Evolutionary conservation across 2,329 filamentous ascomycete species (phyloP), one percentile per base, ranked within the genome.

Genomic region (Pseudogymnoascus sp.): DNA sequence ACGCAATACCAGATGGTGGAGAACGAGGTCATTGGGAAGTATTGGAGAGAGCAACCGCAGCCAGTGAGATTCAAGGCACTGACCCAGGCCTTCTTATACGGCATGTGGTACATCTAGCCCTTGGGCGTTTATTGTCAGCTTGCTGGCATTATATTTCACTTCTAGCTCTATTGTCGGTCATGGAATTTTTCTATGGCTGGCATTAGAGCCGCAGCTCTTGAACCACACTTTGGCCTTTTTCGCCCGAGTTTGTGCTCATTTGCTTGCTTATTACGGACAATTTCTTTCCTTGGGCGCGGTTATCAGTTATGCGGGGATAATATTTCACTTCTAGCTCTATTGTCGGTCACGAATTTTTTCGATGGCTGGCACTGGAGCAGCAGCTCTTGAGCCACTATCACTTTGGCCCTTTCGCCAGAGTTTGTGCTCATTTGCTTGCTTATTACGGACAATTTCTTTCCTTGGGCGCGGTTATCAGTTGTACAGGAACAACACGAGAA

Each of bases 51-150:
- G 49, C 49, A 55, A 22, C 28, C 49, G 28, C 28, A 60, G 19
- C 61, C 61, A 2, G 58, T 63, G n/a, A 7, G 33, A 0, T 61
- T 62, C 3, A 49, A 55, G 12, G 61, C 30, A 5, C 39, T 52
- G 7, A 63, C 66, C 23, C 9, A 60, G 19, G 64, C 64, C 12
- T 69, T 73, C 62, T 69, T 70, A 12, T 65, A 61, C 22, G 62
- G 65, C 30, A 73, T 73, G 71, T 73, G 71, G 71, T 73, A 72
- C 62, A 73, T 73, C 62, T 73, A 70, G 62, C 7, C 35, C 4
- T 11, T 19, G 5, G 25, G 25, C 2, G 5, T 35, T 30, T 28
- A 5, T 30, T 12, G 49, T 55, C 49, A 19, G 28, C 49, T 55
- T 55, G 16, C 28, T 55, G 49, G 49, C 49, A 7, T 55, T 12